These are phyloP conservation scores for Chlamydomonas sp. DNA, from an alignment of 139 green algal genomes.

Conservation along the genomic window DNA sequence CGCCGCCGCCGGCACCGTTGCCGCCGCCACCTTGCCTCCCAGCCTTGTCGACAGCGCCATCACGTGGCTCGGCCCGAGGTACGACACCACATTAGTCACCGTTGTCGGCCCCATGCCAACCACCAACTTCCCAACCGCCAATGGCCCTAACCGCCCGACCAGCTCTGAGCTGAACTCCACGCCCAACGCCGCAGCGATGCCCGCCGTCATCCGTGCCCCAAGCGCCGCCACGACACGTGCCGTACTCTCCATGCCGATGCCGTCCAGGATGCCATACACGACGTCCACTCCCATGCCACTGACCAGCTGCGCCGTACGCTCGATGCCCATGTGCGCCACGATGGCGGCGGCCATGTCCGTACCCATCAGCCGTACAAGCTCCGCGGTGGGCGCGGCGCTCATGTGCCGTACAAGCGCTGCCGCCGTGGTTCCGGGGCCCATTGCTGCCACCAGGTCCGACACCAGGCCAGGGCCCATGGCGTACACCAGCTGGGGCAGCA, in stretches of 20 bases:
- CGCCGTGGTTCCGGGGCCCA: slow-evolving; percentile 22
- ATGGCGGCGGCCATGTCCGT: slow-evolving; percentile 12
- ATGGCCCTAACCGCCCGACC: background rate
- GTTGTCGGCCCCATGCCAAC: slow-evolving; percentile 29
- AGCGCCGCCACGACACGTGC: slow-evolving; percentile 3
- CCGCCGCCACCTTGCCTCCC: slow-evolving; percentile 7
- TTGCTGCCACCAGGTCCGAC: background rate
- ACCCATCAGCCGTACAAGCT: slow-evolving; percentile 31
- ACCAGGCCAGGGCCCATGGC: background rate
- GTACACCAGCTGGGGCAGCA: background rate
- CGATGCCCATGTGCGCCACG: slow-evolving; percentile 30
- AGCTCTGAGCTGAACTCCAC: background rate
- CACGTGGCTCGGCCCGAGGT: slow-evolving; percentile 21
- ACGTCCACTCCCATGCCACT: slow-evolving; percentile 40
- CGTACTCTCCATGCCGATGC: slow-evolving; percentile 35
- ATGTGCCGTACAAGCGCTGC: slow-evolving; percentile 26
- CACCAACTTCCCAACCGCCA: slow-evolving; percentile 22
- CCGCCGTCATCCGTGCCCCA: background rate
- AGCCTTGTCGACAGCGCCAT: slow-evolving; percentile 28
- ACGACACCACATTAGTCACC: slow-evolving; percentile 26
- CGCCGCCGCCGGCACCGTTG: background rate
- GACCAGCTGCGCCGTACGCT: slow-evolving; percentile 32
- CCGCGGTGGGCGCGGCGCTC: slow-evolving; percentile 6
- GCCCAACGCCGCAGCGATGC: background rate
- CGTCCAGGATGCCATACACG: slow-evolving; percentile 19